These are phyloP conservation scores for Trametes maxima DNA, from an alignment of 768 basidiomycete genomes.

Conservation along the genomic window DNA sequence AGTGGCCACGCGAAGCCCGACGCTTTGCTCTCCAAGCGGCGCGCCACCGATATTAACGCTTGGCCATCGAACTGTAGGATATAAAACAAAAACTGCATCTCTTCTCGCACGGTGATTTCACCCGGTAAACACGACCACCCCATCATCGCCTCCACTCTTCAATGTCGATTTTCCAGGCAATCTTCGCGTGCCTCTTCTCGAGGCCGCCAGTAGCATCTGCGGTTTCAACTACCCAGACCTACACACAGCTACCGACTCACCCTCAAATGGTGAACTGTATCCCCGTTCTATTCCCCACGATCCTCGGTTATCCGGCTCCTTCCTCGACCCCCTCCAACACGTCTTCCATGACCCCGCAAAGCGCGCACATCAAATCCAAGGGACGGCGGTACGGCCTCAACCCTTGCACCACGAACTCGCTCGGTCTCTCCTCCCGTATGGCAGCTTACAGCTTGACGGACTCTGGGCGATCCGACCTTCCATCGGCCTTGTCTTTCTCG, in stretches of 20 bases:
- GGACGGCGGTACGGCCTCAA: too few species aligned
- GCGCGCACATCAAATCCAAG: too few species aligned
- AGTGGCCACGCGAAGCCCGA: too few species aligned
- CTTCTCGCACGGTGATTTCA: neutral
- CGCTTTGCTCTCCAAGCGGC: neutral
- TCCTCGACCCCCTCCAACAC: too few species aligned
- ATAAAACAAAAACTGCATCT: neutral
- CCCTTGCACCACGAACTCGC: too few species aligned
- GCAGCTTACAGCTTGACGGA: too few species aligned
- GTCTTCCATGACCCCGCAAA: too few species aligned
- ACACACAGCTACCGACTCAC: neutral
- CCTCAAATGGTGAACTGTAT: neutral
- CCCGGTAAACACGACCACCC: neutral
- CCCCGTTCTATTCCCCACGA: neutral
- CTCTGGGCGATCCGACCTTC: too few species aligned
- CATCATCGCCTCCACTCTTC: neutral
- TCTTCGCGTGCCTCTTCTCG: neutral
- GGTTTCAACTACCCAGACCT: neutral
- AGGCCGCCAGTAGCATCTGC: neutral
- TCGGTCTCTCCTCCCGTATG: too few species aligned
- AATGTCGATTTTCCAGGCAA: conserved; percentile 4
- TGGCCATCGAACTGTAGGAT: neutral
- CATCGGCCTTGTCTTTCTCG: too few species aligned
- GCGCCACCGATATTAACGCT: conserved; percentile 5
- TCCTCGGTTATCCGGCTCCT: neutral